These are phyloP conservation scores for Nicotiana otophora DNA, from an alignment of 257 asterid genomes.

Conservation along the genomic window DNA sequence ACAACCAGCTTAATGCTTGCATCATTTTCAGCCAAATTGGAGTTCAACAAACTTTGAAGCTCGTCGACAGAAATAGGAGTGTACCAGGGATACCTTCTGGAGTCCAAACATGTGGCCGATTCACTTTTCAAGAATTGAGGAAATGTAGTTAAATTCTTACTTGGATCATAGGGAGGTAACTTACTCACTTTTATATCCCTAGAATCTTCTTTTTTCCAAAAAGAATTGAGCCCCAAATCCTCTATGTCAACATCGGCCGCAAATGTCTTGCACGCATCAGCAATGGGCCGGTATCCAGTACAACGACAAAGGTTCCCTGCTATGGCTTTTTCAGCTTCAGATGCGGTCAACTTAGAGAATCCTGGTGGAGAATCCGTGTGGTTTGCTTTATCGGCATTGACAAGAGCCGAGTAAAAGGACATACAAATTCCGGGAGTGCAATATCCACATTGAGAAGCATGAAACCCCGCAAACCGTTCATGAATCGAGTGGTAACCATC, in stretches of 20 bases:
- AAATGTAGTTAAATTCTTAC: slow-evolving; percentile 21
- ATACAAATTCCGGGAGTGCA: slow-evolving; percentile 83
- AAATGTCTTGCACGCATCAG: slow-evolving; percentile 70
- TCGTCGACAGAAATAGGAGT: slow-evolving; percentile 52
- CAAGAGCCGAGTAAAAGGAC: slow-evolving; percentile 61
- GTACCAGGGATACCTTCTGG: slow-evolving; percentile 45
- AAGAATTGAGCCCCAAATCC: slow-evolving; percentile 62
- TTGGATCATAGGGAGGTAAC: slow-evolving; percentile 42
- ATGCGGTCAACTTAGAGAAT: slow-evolving; percentile 51
- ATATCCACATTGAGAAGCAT: slow-evolving; percentile 79
- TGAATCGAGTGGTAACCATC: slow-evolving; percentile 72
- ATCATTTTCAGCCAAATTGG: slow-evolving; percentile 27
- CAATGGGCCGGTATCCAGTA: slow-evolving; percentile 72
- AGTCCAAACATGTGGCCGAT: slow-evolving; percentile 27
- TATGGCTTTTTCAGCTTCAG: slow-evolving; percentile 61
- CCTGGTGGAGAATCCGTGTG: slow-evolving; percentile 35
- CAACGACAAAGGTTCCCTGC: slow-evolving; percentile 70
- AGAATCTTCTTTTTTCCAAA: slow-evolving; percentile 45
- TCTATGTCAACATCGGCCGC: slow-evolving; percentile 61
- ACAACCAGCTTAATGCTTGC: slow-evolving; percentile 42
- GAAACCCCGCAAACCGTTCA: slow-evolving; percentile 68
- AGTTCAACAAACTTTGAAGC: slow-evolving; percentile 39
- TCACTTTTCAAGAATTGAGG: slow-evolving; percentile 30
- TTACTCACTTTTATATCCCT: slow-evolving; percentile 23
- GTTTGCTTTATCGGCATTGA: slow-evolving; percentile 40